Base-by-base conservation (phyloP, 805 yeast species). In the Yarrowia deformans region DNA sequence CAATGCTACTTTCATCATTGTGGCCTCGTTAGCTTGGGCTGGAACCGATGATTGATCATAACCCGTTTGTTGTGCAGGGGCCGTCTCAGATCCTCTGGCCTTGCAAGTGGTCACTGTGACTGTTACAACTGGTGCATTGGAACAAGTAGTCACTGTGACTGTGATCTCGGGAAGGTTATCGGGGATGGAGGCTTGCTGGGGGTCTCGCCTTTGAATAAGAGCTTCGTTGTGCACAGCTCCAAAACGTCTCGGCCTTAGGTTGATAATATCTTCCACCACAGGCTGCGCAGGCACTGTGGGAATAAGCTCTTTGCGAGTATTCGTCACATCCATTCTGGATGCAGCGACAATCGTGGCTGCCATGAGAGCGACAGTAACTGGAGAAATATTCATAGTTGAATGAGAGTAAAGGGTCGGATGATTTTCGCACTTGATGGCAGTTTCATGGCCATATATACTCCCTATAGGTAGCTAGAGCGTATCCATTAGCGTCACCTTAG, bases 51-150 rank as follows among this genome's bases (percentile, higher is more conserved):
- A 4, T 18, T n/a, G 23, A 1, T 34, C 39, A 5, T 8, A 23
- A 23, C 4, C 29, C 29, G 29, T 1, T 1, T 16, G 40, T 32
- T 50, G 55, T 8, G 40, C 55, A 10, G 55, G 55, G 5, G 55
- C 23, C 8, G 55, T 34, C 10, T 12, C 4, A 8, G 55, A n/a
- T 3, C 8, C 37, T 34, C 55, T 34, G 8, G 55, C 3, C 18
- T 34, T 50, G 55, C 55, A 50, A 10, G 55, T 50, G 8, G 55
- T 50, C 8, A 50, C 55, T 7, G 55, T 50, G 14, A 50, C 55
- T 6, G 55, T 50, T 10, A 12, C 55, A 8, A 50, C 19, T 23
- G 54, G 10, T 18, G 13, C 46, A 0, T n/a, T 43, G 3, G 46
- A 43, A 9, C 46, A n/a, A 2, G 23, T 7, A 12, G 46, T 43